Evolutionary conservation across 352 stramenopile genomes (phyloP), one percentile per base, ranked within the genome.

Genomic region (Phytophthora citrophthora): DNA sequence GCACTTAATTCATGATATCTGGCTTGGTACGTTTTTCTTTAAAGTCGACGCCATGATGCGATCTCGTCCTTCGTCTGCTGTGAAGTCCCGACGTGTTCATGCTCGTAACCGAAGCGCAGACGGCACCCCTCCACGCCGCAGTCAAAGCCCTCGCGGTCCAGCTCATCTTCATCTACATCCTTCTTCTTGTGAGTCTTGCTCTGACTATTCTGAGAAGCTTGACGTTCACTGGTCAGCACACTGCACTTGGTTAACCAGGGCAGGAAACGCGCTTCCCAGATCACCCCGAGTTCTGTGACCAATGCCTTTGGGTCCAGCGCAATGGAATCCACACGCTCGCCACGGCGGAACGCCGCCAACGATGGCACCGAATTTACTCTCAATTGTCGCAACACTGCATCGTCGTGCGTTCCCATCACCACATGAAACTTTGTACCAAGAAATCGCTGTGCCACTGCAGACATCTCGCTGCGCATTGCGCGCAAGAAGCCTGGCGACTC

Each of bases 61-160:
- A 90, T 81, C 54, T 89, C 79, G 13, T 73, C 52, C 66, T 89
- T 90, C 34, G 76, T 65, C 26, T 83, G 68, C 40, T 89, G 68
- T 10, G 83, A 88, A 9, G 83, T 67, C 3, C 80, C 83, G 13
- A 91, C 80, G 58, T 91, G 83, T 47, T 91, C 83, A 54, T 91
- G 83, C 45, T 89, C 70, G 60, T 86, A 91, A 43, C 70, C 63
- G 53, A 77, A 91, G 15, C 83, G 80, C 27, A 91, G 81, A 44
- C 83, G 83, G 41, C 83, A 91, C 61, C 64, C 53, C 3, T 77
- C 64, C 13, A 89, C 68, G 23, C 83, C 83, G 54, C 83, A 91
- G 63, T 91, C 83, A 29, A 81, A 90, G 36, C 68, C 77, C 36
- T 50, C 31, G 15, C 39, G 63, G 18, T 87, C 81, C 12, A 38